These are phyloP conservation scores for Avicennia marina DNA, from an alignment of 257 asterid species.

Conservation along the genomic window DNA sequence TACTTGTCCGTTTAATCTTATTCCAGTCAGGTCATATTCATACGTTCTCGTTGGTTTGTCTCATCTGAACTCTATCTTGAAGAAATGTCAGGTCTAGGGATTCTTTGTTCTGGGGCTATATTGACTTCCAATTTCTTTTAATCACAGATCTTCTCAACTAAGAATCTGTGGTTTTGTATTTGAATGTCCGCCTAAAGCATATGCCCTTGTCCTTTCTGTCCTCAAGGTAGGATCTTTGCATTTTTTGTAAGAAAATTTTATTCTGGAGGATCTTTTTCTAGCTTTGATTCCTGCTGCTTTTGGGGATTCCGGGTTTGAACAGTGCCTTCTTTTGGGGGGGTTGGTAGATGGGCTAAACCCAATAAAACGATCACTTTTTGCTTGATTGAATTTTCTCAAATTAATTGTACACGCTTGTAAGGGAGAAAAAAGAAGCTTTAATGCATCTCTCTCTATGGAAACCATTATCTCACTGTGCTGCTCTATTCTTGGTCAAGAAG, in stretches of 20 bases:
- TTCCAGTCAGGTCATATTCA: neutral
- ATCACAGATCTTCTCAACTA: conserved; percentile 19
- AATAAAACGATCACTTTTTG: conserved; percentile 4
- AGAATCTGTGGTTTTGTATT: conserved; percentile 32
- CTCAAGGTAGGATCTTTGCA: conserved; percentile 36
- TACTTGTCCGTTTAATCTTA: conserved; percentile 2
- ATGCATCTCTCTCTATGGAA: conserved; percentile 99
- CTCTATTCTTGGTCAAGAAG: conserved; percentile 89
- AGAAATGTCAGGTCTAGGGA: conserved; percentile 40
- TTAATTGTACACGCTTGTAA: conserved; percentile 11
- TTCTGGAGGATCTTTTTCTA: conserved; percentile 46
- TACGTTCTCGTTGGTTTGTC: neutral
- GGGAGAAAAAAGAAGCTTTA: conserved; percentile 29
- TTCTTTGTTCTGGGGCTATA: conserved; percentile 41
- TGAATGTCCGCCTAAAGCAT: conserved; percentile 43
- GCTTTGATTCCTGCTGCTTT: conserved; percentile 66
- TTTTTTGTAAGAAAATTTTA: conserved; percentile 67
- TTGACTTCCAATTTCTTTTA: conserved; percentile 15
- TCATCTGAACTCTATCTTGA: conserved; percentile 17
- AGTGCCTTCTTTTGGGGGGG: conserved; percentile 37
- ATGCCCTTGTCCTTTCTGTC: conserved; percentile 47
- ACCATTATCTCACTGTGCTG: conserved; percentile 94
- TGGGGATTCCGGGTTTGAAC: conserved; percentile 41
- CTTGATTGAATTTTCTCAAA: conserved; percentile 31
- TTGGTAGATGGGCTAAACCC: conserved; percentile 50